Conservation (phyloP, 495 filamentous ascomycete species). For the Friedmanniomyces endolithicus region DNA sequence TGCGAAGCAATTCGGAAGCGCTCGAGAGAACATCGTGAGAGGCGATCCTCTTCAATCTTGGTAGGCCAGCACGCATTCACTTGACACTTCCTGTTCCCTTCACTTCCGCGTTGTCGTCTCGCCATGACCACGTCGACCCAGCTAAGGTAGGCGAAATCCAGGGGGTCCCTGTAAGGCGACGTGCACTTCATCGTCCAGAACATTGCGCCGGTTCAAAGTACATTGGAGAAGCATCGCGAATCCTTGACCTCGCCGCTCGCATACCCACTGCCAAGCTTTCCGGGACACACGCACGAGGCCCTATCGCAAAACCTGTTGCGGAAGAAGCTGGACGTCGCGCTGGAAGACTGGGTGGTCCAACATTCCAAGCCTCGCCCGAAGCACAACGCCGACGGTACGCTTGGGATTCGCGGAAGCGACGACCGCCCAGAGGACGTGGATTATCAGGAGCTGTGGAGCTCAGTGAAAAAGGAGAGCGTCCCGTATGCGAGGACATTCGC, state of each 20-base stretch:
- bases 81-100: not conserved
- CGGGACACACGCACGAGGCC: conserved; percentile 53
- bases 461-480: conserved; percentile 30
- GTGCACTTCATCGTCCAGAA: conserved; percentile 10
- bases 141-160: conserved; percentile 6
- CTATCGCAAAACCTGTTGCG: conserved; percentile 54
- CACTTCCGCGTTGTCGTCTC: too few relatives aligned
- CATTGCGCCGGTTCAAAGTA: conserved; percentile 8
- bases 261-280: conserved; percentile 66
- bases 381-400: not conserved
- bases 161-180: conserved; percentile 19
- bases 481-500: conserved; percentile 25
- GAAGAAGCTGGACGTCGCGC: conserved; percentile 66
- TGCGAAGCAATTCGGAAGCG: not conserved
- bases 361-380: conserved; percentile 30
- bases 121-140: too few relatives aligned
- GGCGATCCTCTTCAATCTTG: conserved; percentile 49
- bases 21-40: conserved; percentile 34
- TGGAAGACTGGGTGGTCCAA: conserved; percentile 58
- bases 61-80: conserved; percentile 27
- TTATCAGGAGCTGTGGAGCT: conserved; percentile 22
- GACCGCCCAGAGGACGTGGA: conserved; percentile 6
- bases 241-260: conserved; percentile 30
- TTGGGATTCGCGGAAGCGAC: not conserved
- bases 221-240: conserved; percentile 9